Base-by-base conservation (phyloP, 371 early-diverging fungal species). In the Circinella minor region DNA sequence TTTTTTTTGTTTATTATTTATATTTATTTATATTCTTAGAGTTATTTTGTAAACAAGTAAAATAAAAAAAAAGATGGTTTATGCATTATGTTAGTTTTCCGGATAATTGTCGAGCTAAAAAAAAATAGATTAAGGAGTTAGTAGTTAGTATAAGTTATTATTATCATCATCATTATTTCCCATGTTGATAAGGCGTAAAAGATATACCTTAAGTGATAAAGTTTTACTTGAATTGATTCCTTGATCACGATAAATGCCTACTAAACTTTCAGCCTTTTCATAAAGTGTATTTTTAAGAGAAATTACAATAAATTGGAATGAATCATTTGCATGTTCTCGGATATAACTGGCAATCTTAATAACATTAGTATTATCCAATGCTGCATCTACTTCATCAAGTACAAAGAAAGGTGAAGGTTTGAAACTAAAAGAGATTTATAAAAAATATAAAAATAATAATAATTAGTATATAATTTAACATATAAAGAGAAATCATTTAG, bases 351-450 rank as follows among this genome's bases (percentile, higher is more conserved):
- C 96, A 47, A 99, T 92, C 72, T 92, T 92, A 13, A 91, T 85
- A 7, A 99, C 99, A 78, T 99, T 99, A 64, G 94, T 89, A 79
- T 96, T 96, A 78, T 99, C 99, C 47, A 99, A 85, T 0, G 99
- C 99, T 8, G 99, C 98, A 84, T 99, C 99, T 8, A 99, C 96
- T 83, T 99, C 99, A 79, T 99, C 99, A 71, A 99, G 86, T 6
- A 99, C 95, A 89, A 99, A 99, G 88, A 99, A 99, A 3, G 99
- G 99, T 10, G 99, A 92, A 15, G 98, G 99, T 49, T 92, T 92
- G 82, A 90, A 97, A 43, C 88, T 90, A 73, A 27, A 61, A 55
- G 39, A 65, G 17, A 7, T 61, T 36, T n/a, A n/a, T n/a, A n/a
- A n/a, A n/a, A n/a, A n/a, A n/a, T n/a, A 47, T 8, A 13, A 61